Base-by-base conservation (phyloP, 176 grass and related monocot species). In the Aegilops speltoides region DNA sequence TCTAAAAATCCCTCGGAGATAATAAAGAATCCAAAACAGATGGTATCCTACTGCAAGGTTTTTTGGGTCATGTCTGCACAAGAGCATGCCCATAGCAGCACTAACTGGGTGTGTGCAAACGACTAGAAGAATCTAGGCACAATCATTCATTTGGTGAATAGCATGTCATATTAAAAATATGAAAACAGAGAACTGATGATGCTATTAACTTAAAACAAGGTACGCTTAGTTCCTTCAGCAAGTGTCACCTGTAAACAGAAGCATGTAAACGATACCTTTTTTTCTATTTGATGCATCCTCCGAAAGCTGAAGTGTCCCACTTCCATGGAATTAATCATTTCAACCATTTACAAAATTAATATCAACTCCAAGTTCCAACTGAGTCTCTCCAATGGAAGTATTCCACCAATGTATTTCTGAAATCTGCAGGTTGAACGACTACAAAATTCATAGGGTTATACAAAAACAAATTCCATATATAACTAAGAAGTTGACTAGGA, bases 311-410 rank as follows among this genome's bases (percentile, higher is more conserved):
- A 10, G 10, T 28, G 60, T 20, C 24, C 17, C 16, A 26, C 16
- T 84, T 84, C 17, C 82, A 83, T 46, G 36, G 24, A 84, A 23
- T 64, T 28, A 45, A 64, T 76, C 70, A 76, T 19, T 64, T 68
- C 54, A 37, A 83, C 10, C 10, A 46, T 68, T 68, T 29, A 32
- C 16, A 29, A 20, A 45, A 31, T 20, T 14, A 67, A 81, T 68
- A 68, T n/a, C 11, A 50, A 17, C 40, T 52, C 24, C 43, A 50
- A 29, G 71, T 81, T 68, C 16, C 41, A 68, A 81, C 78, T 68
- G 25, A 81, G 66, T 33, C 31, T 48, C 40, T 67, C 67, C 11
- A 68, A 67, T 64, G 59, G 15, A 80, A 65, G 57, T 14, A 65
- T 2, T 65, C n/a, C 14, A 80, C 40, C 23, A 64, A 80, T 5